A percentile compares a stretch with the other conserved stretches of the same genome.
phyloP scores from a whole-genome alignment of 2,329 filamentous ascomycete genomes.

The Gaeumannomyces tritici region DNA sequence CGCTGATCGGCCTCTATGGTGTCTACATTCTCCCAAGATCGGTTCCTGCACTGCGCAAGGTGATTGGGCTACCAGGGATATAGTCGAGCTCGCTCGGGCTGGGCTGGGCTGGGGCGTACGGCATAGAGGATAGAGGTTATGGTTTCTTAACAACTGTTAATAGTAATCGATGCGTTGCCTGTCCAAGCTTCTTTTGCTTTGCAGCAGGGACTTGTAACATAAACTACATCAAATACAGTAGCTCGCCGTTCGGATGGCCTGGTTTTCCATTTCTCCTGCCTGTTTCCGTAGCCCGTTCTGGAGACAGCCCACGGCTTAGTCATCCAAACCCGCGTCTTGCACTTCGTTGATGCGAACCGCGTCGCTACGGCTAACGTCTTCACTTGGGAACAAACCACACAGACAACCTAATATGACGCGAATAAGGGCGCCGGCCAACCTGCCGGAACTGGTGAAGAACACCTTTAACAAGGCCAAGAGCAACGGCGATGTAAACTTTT shows the following conservation, averaged over 20 bases:
- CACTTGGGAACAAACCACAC: not conserved
- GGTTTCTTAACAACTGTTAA: not conserved
- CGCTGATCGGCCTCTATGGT: constrained; percentile 33
- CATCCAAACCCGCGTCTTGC: constrained; percentile 13
- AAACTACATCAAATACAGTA: too few relatives aligned
- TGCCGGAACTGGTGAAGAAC: constrained; percentile 40
- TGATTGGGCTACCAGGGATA: constrained; percentile 42
- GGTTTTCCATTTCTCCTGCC: not conserved
- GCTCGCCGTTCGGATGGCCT: too few relatives aligned
- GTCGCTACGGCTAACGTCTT: not conserved
- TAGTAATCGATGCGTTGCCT: not conserved
- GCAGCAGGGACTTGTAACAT: too few relatives aligned
- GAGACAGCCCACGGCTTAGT: not conserved
- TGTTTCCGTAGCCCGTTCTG: too few relatives aligned
- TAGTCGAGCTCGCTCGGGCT: not conserved
- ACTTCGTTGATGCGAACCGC: constrained; percentile 16
- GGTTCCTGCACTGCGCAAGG: constrained; percentile 31
- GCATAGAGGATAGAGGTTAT: not conserved
- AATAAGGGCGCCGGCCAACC: constrained; percentile 31
- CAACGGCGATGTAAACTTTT: constrained; percentile 42
- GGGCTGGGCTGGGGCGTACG: not conserved
- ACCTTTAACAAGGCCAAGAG: constrained; percentile 37
- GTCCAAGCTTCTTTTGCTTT: not conserved
- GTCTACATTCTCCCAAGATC: constrained; percentile 44
- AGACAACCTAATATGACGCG: constrained; percentile 15